Conservation (phyloP, 345 rosid species). For the Moringa oleifera region DNA sequence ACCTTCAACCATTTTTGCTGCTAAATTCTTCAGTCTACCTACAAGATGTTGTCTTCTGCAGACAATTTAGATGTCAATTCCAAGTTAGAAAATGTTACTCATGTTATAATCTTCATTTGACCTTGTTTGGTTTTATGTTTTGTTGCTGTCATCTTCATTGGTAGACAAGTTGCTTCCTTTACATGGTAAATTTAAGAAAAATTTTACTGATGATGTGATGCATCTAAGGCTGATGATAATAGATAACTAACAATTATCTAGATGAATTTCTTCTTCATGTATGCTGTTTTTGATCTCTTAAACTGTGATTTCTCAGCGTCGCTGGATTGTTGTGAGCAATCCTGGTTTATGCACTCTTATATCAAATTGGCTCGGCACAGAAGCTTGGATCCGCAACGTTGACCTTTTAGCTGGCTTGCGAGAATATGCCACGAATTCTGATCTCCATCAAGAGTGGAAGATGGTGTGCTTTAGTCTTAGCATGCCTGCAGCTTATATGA, state of each 20-base stretch:
- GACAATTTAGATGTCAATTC: background rate
- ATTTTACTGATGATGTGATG: constrained; percentile 1
- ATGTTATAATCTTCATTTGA: too few relatives aligned
- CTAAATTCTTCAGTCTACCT: too few relatives aligned
- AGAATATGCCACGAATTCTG: constrained; percentile 29
- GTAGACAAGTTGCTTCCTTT: background rate
- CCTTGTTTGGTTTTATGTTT: too few relatives aligned
- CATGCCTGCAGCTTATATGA: constrained; percentile 8
- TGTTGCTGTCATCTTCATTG: too few relatives aligned
- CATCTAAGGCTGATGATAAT: background rate
- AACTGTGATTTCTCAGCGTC: constrained; percentile 32
- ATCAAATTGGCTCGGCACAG: constrained; percentile 51
- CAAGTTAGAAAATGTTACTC: background rate
- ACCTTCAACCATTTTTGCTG: background rate
- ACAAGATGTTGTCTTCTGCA: background rate
- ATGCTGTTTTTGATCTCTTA: constrained; percentile 16
- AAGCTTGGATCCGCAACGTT: constrained; percentile 44
- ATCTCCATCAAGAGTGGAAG: constrained; percentile 38
- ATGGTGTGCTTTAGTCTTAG: constrained; percentile 22
- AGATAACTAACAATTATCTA: background rate
- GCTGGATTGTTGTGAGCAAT: constrained; percentile 53
- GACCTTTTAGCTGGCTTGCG: constrained; percentile 39
- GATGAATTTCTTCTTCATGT: constrained; percentile 6
- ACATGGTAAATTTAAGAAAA: background rate
- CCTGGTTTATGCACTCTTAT: constrained; percentile 43